phyloP scores from a whole-genome alignment of 73 alveolate genomes.

The Breviolum minutum region DNA sequence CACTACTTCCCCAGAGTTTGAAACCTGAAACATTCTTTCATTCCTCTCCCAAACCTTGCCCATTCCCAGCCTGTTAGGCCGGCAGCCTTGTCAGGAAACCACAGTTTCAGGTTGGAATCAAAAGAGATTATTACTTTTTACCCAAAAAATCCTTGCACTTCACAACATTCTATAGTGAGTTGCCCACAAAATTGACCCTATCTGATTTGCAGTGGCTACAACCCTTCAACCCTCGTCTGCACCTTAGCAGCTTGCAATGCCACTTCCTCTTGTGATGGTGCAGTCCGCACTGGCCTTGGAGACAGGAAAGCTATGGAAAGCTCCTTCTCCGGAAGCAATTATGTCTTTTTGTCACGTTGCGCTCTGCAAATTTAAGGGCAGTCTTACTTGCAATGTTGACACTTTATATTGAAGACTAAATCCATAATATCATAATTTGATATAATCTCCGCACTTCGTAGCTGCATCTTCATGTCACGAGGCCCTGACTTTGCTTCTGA shows the following conservation, averaged over 20 bases:
- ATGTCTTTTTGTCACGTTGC: too few relatives aligned
- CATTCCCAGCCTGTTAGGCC: conserved; percentile 32
- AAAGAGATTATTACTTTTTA: too few relatives aligned
- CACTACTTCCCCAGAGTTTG: not conserved
- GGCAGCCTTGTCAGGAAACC: not conserved
- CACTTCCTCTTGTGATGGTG: conserved; percentile 31
- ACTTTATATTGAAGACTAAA: too few relatives aligned
- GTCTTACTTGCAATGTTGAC: too few relatives aligned
- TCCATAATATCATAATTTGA: too few relatives aligned
- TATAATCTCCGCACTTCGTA: too few relatives aligned
- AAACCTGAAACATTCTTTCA: not conserved
- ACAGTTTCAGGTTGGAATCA: not conserved
- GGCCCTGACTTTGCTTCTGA: not conserved
- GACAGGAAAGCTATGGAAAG: not conserved
- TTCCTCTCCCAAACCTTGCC: too few relatives aligned
- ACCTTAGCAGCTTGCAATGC: conserved; percentile 82
- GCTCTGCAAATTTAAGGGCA: too few relatives aligned
- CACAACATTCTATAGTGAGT: not conserved
- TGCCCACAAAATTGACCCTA: not conserved
- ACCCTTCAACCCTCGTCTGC: too few relatives aligned
- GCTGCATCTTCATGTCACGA: not conserved
- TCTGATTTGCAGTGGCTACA: too few relatives aligned
- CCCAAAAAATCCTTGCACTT: too few relatives aligned
- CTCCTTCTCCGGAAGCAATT: too few relatives aligned
- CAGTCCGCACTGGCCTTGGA: not conserved